phyloP scores from a whole-genome alignment of 305 asterid genomes.

The Plantago lanceolata region DNA sequence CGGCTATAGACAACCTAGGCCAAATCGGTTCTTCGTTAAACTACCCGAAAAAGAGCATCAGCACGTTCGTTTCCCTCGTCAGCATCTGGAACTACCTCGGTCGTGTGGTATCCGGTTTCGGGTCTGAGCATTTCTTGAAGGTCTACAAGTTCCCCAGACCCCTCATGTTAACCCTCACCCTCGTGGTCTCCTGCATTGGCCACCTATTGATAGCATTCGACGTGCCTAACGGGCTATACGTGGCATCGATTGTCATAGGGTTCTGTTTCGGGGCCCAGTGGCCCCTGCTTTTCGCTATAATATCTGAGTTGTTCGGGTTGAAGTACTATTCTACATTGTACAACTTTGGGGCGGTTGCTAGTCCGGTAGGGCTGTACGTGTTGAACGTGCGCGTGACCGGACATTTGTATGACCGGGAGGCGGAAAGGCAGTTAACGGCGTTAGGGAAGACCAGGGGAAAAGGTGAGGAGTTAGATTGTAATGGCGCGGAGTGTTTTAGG shows the following conservation, averaged over 20 bases:
- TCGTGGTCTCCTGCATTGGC: not conserved
- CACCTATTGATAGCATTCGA: conserved; percentile 10
- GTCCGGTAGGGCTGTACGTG: conserved; percentile 8
- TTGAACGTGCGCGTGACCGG: conserved; percentile 5
- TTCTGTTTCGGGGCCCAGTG: conserved; percentile 10
- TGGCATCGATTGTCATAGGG: conserved; percentile 8
- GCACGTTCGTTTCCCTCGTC: conserved; percentile 9
- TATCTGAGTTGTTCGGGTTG: conserved; percentile 6
- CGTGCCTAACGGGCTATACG: conserved; percentile 4
- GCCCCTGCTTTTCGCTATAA: conserved; percentile 12
- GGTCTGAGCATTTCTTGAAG: conserved; percentile 1
- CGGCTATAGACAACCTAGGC: conserved; percentile 9
- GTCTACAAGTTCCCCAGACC: conserved; percentile 9
- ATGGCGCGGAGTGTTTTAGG: not conserved
- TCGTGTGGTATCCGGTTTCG: conserved; percentile 2
- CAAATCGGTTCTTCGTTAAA: not conserved
- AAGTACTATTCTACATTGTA: conserved; percentile 9
- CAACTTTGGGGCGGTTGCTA: conserved; percentile 5
- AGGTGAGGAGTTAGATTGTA: not conserved
- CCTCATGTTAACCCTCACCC: not conserved
- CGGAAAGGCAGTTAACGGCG: conserved; percentile 2
- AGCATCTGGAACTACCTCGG: conserved; percentile 14
- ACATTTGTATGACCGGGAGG: conserved; percentile 6
- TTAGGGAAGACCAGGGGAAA: not conserved
- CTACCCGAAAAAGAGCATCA: conserved; percentile 8